phyloP scores from a whole-genome alignment of 805 yeast genomes.

The Yarrowia sp. region DNA sequence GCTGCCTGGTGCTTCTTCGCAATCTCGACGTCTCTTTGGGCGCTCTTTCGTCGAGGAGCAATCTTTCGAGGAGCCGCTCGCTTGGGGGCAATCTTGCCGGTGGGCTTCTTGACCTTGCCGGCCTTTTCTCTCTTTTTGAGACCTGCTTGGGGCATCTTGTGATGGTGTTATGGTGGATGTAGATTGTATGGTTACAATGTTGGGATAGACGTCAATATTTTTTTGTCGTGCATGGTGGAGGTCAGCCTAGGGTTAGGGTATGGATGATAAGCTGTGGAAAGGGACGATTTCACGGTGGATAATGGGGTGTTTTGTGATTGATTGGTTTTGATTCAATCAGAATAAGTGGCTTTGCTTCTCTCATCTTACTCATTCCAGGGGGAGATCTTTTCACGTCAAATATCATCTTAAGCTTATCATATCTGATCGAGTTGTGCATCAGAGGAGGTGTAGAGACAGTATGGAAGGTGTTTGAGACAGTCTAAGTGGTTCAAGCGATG shows the following conservation, averaged over 20 bases:
- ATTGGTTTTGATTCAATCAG: too few species aligned
- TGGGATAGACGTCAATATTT: conserved; percentile 20
- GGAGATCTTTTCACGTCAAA: background rate
- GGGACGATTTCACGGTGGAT: too few species aligned
- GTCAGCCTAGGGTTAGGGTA: conserved; percentile 5
- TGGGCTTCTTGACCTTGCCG: conserved; percentile 36
- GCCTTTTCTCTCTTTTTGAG: conserved; percentile 38
- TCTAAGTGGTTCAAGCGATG: too few species aligned
- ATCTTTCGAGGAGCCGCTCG: conserved; percentile 76
- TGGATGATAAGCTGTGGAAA: background rate
- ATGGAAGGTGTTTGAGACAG: too few species aligned
- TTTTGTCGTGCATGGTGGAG: conserved; percentile 30
- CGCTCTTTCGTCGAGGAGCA: conserved; percentile 68
- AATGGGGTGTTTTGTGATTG: too few species aligned
- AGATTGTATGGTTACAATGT: conserved; percentile 29
- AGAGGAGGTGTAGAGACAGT: too few species aligned
- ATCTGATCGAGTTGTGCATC: background rate
- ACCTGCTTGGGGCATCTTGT: conserved; percentile 34
- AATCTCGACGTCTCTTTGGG: conserved; percentile 61
- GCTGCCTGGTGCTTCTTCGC: conserved; percentile 64
- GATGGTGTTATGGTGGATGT: conserved; percentile 18
- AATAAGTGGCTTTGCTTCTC: too few species aligned
- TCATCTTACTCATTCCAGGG: too few species aligned
- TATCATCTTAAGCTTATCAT: background rate
- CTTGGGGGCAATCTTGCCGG: conserved; percentile 26